Evolutionary conservation across 495 filamentous ascomycete genomes (phyloP), one percentile per base, ranked within the genome.

Genomic region (Podospora appendiculata): DNA sequence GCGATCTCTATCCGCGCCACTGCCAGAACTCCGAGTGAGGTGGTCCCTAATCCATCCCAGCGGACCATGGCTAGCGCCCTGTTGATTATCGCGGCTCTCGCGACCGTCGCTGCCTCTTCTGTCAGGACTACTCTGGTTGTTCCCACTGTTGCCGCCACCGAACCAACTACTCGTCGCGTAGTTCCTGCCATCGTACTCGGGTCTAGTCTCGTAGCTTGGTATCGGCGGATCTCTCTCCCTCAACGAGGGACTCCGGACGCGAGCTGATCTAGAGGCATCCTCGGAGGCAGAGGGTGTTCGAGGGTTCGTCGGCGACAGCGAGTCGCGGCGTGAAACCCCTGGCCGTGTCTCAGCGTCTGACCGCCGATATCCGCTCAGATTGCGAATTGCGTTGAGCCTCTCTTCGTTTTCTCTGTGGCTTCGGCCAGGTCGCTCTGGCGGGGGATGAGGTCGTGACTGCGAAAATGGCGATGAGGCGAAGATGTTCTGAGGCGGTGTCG

Each of bases 21-120:
- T 45, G 17, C 46, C 44, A 16, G 40, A 57, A 12, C 52, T 34
- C 18, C 59, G 38, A n/a, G 43, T 44, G 16, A 64, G 54, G 46
- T 64, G 58, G 10, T 60, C 51, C 45, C 62, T 53, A 13, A 62
- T 39, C 62, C 62, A 64, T 9, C 44, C 54, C 5, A 62, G 25
- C 42, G 59, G 32, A 35, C 46, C 44, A 16, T 9, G 8, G 18
- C 41, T 43, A 10, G 8, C 16, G 4, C 41, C 9, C 18, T 4
- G 41, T 43, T 14, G 8, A 17, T 4, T 2, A 9, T n/a, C 13
- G 12, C 43, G n/a, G 17, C 18, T 45, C 10, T 18, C 18, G 13
- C 43, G 18, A 13, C 41, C 41, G 9, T 34, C 3, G 16, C 7
- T 25, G 25, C 25, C 25, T 25, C 25, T 25, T 5, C 25, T 25